These are phyloP conservation scores for Xylaria sp. DNA, from an alignment of 2,329 filamentous ascomycete genomes.

Conservation along the genomic window DNA sequence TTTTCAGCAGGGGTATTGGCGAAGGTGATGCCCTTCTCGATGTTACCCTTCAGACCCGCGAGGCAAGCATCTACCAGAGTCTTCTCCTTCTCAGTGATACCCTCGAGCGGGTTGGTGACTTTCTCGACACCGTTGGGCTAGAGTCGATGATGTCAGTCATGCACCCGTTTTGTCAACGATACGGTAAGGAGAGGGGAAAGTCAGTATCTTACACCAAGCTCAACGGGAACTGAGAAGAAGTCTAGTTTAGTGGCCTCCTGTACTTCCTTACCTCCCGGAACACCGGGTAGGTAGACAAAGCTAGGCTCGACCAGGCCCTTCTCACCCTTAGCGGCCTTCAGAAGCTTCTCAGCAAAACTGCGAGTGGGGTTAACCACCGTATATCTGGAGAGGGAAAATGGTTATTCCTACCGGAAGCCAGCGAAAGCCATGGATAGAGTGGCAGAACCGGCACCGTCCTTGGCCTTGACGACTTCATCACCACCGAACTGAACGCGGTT, in stretches of 20 bases:
- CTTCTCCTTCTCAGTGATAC: conserved; percentile 88
- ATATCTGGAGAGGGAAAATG: not conserved
- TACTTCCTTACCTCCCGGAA: conserved; percentile 87
- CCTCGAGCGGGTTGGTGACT: conserved; percentile 80
- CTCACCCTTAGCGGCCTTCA: conserved; percentile 89
- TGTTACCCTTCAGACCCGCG: conserved; percentile 88
- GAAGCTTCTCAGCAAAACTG: conserved; percentile 93
- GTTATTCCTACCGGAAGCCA: conserved; percentile 78
- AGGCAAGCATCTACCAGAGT: conserved; percentile 80
- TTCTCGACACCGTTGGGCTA: conserved; percentile 88
- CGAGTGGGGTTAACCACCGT: conserved; percentile 34
- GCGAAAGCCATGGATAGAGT: conserved; percentile 96
- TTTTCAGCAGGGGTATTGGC: conserved; percentile 88
- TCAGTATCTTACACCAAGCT: conserved; percentile 82
- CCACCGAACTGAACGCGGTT: conserved; percentile 98
- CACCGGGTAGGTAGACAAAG: conserved; percentile 93
- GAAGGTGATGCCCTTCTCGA: conserved; percentile 92
- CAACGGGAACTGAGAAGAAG: conserved; percentile 95
- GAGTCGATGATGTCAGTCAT: conserved; percentile 39
- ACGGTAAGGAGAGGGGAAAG: conserved; percentile 12
- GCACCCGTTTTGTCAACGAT: conserved; percentile 12
- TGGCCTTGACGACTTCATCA: conserved; percentile 96
- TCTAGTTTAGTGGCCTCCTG: conserved; percentile 85
- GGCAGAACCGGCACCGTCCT: conserved; percentile 89
- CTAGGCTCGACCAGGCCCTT: conserved; percentile 94